Evolutionary conservation across 805 yeast species (phyloP).

Genomic region (Candida maris): DNA sequence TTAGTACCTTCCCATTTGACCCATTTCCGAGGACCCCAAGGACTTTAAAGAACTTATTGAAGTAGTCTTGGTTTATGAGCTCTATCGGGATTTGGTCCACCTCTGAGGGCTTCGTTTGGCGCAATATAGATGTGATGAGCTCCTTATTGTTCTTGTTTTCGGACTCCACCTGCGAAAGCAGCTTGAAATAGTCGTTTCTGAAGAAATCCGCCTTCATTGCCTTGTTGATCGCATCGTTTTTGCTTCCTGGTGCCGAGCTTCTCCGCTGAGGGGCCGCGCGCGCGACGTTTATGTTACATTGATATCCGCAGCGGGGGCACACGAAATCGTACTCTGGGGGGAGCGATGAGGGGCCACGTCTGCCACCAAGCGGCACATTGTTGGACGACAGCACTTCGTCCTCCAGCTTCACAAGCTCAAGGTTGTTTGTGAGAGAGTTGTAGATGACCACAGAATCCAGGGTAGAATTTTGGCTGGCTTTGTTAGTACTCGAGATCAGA

Average conservation of each 20-base stretch:
- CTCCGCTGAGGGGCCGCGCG: conserved; percentile 1
- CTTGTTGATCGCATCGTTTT: not conserved
- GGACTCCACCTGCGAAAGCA: conserved; percentile 21
- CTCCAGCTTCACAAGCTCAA: conserved; percentile 25
- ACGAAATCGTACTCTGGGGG: conserved; percentile 15
- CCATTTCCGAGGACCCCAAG: conserved; percentile 70
- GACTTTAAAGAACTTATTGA: conserved; percentile 62
- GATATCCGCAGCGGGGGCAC: conserved; percentile 29
- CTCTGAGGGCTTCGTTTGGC: conserved; percentile 9
- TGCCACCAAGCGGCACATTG: conserved; percentile 1
- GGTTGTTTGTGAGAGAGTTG: conserved; percentile 25
- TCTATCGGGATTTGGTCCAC: conserved; percentile 28
- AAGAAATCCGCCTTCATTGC: conserved; percentile 10
- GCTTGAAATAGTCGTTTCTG: conserved; percentile 28
- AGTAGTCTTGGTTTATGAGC: conserved; percentile 81
- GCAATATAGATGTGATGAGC: conserved; percentile 13
- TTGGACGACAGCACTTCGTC: conserved; percentile 1
- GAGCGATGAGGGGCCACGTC: conserved; percentile 10
- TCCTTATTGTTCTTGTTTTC: conserved; percentile 19
- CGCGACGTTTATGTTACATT: conserved; percentile 12
- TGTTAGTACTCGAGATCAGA: conserved; percentile 5
- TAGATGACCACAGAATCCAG: conserved; percentile 29
- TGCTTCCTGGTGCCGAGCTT: conserved; percentile 2
- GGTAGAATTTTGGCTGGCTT: conserved; percentile 17
- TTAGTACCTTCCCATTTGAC: conserved; percentile 77